phyloP scores from a whole-genome alignment of 441 rosid species.

The Rhodomyrtus psidioides region DNA sequence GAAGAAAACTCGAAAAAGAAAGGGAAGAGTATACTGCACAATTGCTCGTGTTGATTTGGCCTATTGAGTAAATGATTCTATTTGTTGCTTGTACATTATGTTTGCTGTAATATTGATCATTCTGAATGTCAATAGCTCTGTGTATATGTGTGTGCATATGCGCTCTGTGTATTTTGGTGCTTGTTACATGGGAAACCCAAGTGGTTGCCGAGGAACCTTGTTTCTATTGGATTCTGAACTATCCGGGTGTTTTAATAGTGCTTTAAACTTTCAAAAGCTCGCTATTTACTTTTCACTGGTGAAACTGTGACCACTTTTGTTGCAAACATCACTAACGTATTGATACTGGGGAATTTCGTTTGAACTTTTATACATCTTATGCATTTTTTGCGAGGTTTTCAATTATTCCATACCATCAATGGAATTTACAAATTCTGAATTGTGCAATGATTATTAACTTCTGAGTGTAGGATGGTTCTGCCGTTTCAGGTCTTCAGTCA shows the following conservation, averaged over 20 bases:
- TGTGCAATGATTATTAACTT: slow-evolving; percentile 21
- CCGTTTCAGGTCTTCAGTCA: slow-evolving; percentile 10
- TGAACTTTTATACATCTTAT: background rate
- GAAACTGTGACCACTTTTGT: background rate
- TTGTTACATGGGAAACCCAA: background rate
- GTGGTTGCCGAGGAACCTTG: background rate
- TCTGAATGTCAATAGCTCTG: background rate
- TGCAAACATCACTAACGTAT: background rate
- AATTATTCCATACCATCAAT: slow-evolving; percentile 1
- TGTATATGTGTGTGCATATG: background rate
- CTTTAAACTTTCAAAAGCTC: background rate
- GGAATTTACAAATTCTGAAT: slow-evolving; percentile 15
- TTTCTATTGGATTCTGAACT: background rate
- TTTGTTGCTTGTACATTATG: background rate
- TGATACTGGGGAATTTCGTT: background rate
- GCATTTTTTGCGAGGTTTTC: background rate
- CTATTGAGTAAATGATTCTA: background rate
- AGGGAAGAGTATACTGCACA: background rate
- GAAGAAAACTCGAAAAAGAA: background rate
- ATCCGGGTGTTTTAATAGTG: background rate
- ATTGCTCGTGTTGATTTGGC: background rate
- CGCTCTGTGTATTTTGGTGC: background rate
- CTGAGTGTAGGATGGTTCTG: slow-evolving; percentile 8
- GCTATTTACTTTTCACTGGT: background rate
- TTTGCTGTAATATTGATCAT: background rate